Base-by-base conservation (phyloP, 345 rosid genomes). In the Alliaria petiolata region DNA sequence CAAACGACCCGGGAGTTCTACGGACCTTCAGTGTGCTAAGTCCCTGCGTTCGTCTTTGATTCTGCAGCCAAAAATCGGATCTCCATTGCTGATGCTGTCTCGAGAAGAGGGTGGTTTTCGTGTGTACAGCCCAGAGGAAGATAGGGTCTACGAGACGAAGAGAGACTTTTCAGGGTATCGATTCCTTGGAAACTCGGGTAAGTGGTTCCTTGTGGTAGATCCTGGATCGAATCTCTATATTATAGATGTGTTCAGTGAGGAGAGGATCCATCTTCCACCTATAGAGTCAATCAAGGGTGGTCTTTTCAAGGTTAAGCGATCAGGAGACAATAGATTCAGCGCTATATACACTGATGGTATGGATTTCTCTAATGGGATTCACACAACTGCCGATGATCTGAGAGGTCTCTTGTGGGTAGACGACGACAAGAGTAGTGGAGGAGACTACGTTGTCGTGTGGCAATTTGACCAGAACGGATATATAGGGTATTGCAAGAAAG, bases 141-240 rank as follows among this genome's bases (percentile, higher is more conserved):
- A 50, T 46, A 35, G 17, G n/a, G 62, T 68, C 14, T 56, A 58
- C 65, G 25, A 5, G 22, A 26, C 30, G 6, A 44, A 25, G 5
- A 12, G 38, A n/a, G 39, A 46, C 47, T 46, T 45, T 11, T 46
- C 39, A 7, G 39, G 66, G 26, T 45, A 7, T 15, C 2, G 38
- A 9, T 69, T 69, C 74, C 11, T 67, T 2, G 54, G 43, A 31
- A 43, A 12, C 52, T 67, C 72, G 2, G 43, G 53, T 31, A 55
- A 55, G 14, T 67, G 63, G 63, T 67, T 67, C 44, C 33, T 68
- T 2, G 44, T 68, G 44, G 2, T 60, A 26, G 57, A 57, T 69
- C 35, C 74, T 35, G 5, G 0, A 35, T 14, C 44, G 11, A 8
- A 69, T 44, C 73, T 69, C 13, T 56, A 45, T n/a, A 56, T 69